Conservation (phyloP, 345 rosid species). For the Psidium guajava region DNA sequence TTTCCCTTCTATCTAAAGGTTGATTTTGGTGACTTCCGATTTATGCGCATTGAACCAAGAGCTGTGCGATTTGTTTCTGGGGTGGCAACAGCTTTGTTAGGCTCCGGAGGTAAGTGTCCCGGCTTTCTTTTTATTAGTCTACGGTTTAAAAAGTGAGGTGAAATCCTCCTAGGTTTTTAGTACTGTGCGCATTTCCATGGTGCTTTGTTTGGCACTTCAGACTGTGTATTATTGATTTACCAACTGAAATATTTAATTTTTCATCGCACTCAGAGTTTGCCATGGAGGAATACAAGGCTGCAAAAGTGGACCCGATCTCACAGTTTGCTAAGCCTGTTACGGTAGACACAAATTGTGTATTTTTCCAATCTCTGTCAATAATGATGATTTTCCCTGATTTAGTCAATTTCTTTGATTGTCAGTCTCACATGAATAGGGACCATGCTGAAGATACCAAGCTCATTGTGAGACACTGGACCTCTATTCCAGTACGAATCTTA, state of each 20-base stretch:
- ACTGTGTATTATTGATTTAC: not conserved
- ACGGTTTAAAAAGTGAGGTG: not conserved
- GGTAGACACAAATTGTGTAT: conserved; percentile 25
- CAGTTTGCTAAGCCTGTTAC: conserved; percentile 78
- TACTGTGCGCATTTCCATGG: not conserved
- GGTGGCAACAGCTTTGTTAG: conserved; percentile 80
- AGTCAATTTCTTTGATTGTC: not conserved
- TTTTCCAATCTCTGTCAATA: not conserved
- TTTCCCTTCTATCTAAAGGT: conserved; percentile 39
- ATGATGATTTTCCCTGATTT: not conserved
- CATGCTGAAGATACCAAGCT: conserved; percentile 80
- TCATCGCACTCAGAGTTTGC: conserved; percentile 43
- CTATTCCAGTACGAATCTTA: conserved; percentile 50
- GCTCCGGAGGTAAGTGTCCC: conserved; percentile 75
- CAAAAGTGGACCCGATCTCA: conserved; percentile 81
- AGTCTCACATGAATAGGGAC: conserved; percentile 95
- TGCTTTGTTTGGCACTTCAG: not conserved
- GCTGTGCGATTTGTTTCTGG: conserved; percentile 81
- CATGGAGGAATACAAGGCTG: conserved; percentile 53
- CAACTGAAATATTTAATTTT: not conserved
- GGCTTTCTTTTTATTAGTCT: not conserved
- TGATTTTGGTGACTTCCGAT: conserved; percentile 94
- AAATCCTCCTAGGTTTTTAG: not conserved
- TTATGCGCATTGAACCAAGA: conserved; percentile 71
- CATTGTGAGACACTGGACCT: conserved; percentile 63